Evolutionary conservation across 805 yeast species (phyloP), one percentile per base, ranked within the genome.

Genomic region (Candida ficus): DNA sequence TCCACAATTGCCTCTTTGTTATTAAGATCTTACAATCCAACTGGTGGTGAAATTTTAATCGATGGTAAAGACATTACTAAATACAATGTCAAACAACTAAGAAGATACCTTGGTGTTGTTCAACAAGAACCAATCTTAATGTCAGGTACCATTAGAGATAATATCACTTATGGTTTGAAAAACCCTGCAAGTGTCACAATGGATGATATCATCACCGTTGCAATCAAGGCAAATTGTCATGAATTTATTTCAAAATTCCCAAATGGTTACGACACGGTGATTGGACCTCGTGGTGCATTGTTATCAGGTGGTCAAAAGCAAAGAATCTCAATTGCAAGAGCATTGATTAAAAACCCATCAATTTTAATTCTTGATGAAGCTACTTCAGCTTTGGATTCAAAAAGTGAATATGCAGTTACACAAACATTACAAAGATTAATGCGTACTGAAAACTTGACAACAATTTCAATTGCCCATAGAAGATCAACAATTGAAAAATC

Each of bases 261-360:
- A 0, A 69, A 76, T 6, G 84, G 86, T 0, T 70, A 87, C 35
- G 72, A 79, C 35, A 79, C 96, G 0, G 54, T 61, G 1, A 67
- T 91, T 30, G 86, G 85, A 0, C 79, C 96, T 3, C 78, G 90
- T 44, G 73, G 73, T 19, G 66, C 75, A 0, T 53, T 76, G 23
- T 59, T 91, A 9, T 89, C 97, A n/a, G 95, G 95, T 33, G 99
- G 99, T 3, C 98, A 93, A 58, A 69, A 83, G 32, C 98, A 93
- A 57, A 68, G 98, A 46, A 68, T 93, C 2, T 83, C 95, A 0
- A 78, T 93, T 39, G 96, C 95, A 0, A 71, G 98, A 39, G 95
- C 95, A 0, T 54, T 93, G 25, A 54, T 90, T 9, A 68, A 93
- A 37, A 70, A 73, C 29, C 95, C 98, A 0, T 67, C 80, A n/a